Evolutionary conservation across 345 rosid species (phyloP).

Genomic region (Pistacia vera): DNA sequence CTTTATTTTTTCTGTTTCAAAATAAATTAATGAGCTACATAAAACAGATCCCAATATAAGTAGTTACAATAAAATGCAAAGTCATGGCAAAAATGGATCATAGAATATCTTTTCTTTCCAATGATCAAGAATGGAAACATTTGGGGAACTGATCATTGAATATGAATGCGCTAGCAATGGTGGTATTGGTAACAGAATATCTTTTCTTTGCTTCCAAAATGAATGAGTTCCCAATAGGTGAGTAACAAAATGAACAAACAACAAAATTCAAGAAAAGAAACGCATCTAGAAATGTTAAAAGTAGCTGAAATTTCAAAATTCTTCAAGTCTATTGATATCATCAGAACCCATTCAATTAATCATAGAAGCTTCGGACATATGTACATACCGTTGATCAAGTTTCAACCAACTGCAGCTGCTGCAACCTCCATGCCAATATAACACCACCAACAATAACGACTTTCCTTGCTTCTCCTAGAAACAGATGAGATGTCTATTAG

Average conservation of each 20-base stretch:
- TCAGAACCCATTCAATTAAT: not conserved
- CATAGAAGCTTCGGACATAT: not conserved
- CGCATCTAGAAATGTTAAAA: too few relatives aligned
- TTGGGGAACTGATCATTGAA: not conserved
- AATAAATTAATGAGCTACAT: too few relatives aligned
- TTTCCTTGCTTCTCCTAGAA: conserved; percentile 75
- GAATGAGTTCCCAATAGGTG: not conserved
- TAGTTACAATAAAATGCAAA: not conserved
- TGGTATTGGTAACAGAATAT: too few relatives aligned
- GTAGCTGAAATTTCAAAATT: too few relatives aligned
- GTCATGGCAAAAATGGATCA: not conserved
- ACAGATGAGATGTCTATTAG: conserved; percentile 2
- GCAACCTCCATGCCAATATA: conserved; percentile 99
- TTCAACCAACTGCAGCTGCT: conserved; percentile 94
- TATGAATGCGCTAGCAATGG: too few relatives aligned
- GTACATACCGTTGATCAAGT: conserved; percentile 72
- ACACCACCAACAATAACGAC: conserved; percentile 89
- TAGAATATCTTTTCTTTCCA: not conserved
- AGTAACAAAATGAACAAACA: not conserved
- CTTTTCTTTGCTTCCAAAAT: not conserved
- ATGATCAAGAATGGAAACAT: not conserved
- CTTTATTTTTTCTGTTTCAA: not conserved
- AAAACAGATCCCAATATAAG: too few relatives aligned
- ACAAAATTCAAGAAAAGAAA: not conserved
- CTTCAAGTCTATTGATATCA: too few relatives aligned